Evolutionary conservation across 208 protist genomes (phyloP), one percentile per base, ranked within the genome.

Genomic region (Phytomonas francai): DNA sequence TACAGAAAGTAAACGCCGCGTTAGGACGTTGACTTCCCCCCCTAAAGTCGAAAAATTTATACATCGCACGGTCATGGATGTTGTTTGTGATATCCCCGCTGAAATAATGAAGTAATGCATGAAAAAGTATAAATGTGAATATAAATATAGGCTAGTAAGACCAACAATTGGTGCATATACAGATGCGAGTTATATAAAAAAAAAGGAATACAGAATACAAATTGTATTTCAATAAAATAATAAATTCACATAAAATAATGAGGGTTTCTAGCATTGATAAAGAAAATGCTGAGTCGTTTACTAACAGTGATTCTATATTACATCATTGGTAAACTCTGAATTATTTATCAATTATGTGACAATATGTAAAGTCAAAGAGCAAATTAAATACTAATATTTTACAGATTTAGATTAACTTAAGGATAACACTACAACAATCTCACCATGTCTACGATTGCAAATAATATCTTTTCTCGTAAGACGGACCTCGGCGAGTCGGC

Each of bases 351-450:
- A n/a, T n/a, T n/a, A n/a, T n/a, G n/a, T n/a, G n/a, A n/a, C n/a
- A n/a, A n/a, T n/a, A n/a, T n/a, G n/a, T n/a, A n/a, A n/a, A n/a
- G n/a, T n/a, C n/a, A 39, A 39, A 39, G 4, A 12, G 34, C 4
- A 39, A 12, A 39, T 39, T 54, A 34, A 60, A 30, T 60, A 60
- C 30, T 33, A 60, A 9, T 34, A 34, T 60, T 60, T 27, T 57
- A 57, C n/a, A 57, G 22, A 57, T 57, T 27, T 57, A 57, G 22
- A 57, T 57, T 57, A 27, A 57, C n/a, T 57, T 57, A 57, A 27
- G 22, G 22, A 57, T 57, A 27, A 22, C 22, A 57, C 22, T 25
- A 57, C n/a, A 25, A 27, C 49, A 27, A 60, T 30, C 30, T 11
- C 28, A 60, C 57, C 11, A 34, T 60, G 30, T 60, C 30, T 34